phyloP scores from a whole-genome alignment of 108 stramenopile genomes.

The Discostella stelligeroides region DNA sequence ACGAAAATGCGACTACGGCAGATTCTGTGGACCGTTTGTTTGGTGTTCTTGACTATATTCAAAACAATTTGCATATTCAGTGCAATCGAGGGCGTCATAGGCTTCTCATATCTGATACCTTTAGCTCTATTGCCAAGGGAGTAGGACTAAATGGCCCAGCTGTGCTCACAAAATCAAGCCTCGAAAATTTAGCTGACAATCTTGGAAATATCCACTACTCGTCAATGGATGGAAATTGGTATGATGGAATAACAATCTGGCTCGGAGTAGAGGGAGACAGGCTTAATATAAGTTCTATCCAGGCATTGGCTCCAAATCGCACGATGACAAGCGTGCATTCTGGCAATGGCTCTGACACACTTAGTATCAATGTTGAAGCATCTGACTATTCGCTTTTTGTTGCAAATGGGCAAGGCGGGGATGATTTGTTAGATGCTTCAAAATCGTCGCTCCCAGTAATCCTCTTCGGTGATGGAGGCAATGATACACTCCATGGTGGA shows the following conservation, averaged over 20 bases:
- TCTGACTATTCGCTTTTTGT: conserved; percentile 30
- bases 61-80: conserved; percentile 30
- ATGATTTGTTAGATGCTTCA: conserved; percentile 39
- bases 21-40: conserved; percentile 25
- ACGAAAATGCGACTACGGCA: conserved; percentile 27
- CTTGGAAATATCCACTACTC: conserved; percentile 41
- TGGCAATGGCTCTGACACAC: conserved; percentile 34
- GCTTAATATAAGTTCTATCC: conserved; percentile 33
- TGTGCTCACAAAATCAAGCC: conserved; percentile 16
- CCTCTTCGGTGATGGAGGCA: conserved; percentile 48
- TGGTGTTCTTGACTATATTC: conserved; percentile 43
- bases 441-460: conserved; percentile 39
- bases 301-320: conserved; percentile 15
- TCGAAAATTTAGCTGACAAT: conserved; percentile 25
- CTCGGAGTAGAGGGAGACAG: conserved; percentile 31
- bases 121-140: conserved; percentile 36
- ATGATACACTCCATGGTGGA: conserved; percentile 39
- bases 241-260: conserved; percentile 40
- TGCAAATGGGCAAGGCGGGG: conserved; percentile 37
- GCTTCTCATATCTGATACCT: conserved; percentile 39
- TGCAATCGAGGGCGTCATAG: conserved; percentile 35
- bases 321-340: conserved; percentile 44
- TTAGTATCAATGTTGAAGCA: conserved; percentile 31
- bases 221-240: conserved; percentile 32
- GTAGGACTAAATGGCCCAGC: conserved; percentile 20